Evolutionary conservation across 805 yeast genomes (phyloP).

Genomic region (Hanseniaspora lindneri): DNA sequence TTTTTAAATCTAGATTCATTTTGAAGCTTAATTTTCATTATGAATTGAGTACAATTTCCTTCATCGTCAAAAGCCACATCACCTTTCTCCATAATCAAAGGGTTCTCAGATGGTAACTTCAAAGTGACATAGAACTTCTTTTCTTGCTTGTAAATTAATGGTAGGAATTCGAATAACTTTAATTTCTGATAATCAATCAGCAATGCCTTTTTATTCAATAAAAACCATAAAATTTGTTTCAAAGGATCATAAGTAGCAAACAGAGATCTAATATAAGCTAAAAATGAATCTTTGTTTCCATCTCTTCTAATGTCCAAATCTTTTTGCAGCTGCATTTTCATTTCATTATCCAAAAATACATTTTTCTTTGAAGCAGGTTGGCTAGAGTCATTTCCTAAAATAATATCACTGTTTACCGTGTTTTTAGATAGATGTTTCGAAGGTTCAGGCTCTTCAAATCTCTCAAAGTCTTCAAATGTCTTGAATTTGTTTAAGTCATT

Average conservation of each 20-base stretch:
- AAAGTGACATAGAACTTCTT: constrained; percentile 52
- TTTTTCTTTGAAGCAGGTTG: constrained; percentile 6
- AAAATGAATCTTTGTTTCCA: constrained; percentile 25
- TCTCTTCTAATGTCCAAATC: constrained; percentile 20
- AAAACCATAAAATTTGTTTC: constrained; percentile 51
- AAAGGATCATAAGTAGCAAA: constrained; percentile 42
- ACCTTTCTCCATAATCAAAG: constrained; percentile 45
- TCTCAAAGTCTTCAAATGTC: constrained; percentile 8
- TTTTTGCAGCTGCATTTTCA: constrained; percentile 20
- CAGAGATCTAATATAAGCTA: constrained; percentile 22
- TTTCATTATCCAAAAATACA: constrained; percentile 19
- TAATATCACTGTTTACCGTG: background rate
- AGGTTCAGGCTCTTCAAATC: constrained; percentile 2
- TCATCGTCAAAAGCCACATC: constrained; percentile 20
- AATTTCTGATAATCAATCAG: constrained; percentile 50
- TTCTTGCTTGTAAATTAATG: constrained; percentile 50
- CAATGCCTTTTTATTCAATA: constrained; percentile 46
- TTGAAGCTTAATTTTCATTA: constrained; percentile 4
- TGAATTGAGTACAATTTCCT: background rate
- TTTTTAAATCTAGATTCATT: constrained; percentile 11
- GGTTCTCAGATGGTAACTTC: constrained; percentile 55
- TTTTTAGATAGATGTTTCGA: background rate
- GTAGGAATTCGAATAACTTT: constrained; percentile 49
- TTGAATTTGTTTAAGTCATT: constrained; percentile 9
- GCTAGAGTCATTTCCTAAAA: background rate